A percentile compares a stretch with the other conserved stretches of the same genome.
phyloP scores from a whole-genome alignment of 352 stramenopile genomes.

The Pythium grandisporangium region DNA sequence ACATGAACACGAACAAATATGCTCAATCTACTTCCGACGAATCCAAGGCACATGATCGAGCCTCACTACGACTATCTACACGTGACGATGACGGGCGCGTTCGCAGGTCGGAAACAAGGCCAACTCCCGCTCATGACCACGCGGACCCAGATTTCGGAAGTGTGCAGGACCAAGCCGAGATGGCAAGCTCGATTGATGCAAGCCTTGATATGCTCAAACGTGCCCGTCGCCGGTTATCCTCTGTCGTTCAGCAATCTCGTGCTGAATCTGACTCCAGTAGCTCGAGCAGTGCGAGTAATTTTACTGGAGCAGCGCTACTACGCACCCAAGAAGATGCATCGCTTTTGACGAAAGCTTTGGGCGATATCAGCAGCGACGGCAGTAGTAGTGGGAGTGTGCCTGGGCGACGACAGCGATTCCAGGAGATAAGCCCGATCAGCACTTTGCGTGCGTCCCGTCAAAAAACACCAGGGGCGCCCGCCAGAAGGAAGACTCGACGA shows the following conservation, averaged over 20 bases:
- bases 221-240: conserved; percentile 11
- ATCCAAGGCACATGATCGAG: too few relatives aligned
- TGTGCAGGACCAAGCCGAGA: too few relatives aligned
- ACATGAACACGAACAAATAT: too few relatives aligned
- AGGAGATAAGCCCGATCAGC: conserved; percentile 14
- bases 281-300: conserved; percentile 23
- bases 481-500: too few relatives aligned
- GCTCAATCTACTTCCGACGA: too few relatives aligned
- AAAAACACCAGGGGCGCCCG: too few relatives aligned
- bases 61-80: too few relatives aligned
- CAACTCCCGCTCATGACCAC: too few relatives aligned
- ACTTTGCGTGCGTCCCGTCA: too few relatives aligned
- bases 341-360: conserved; percentile 53
- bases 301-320: conserved; percentile 26
- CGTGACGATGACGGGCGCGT: too few relatives aligned
- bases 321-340: conserved; percentile 57
- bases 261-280: conserved; percentile 15
- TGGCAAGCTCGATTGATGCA: background rate
- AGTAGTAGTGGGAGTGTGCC: conserved; percentile 18
- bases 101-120: too few relatives aligned
- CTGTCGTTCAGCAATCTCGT: conserved; percentile 14
- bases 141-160: too few relatives aligned
- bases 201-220: conserved; percentile 9
- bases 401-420: conserved; percentile 6
- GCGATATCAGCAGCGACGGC: conserved; percentile 52